Conservation (phyloP, 1,139 yeast species). For the Yamadazyma siamensis region DNA sequence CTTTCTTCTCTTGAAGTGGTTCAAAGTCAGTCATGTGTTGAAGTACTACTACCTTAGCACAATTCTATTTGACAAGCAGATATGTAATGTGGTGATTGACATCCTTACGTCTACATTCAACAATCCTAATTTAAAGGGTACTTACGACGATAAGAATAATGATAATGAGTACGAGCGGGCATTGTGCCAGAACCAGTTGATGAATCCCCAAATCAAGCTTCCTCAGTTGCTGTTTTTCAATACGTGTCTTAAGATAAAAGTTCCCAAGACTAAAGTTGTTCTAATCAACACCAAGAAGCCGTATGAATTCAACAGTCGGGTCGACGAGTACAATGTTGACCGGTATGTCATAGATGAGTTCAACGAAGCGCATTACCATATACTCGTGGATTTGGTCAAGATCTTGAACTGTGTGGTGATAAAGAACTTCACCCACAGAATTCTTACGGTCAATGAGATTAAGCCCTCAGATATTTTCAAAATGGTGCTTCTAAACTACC, state of each 20-base stretch:
- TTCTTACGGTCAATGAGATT: conserved; percentile 51
- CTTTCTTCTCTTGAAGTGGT: conserved; percentile 64
- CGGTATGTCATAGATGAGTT: conserved; percentile 28
- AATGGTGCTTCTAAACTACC: conserved; percentile 45
- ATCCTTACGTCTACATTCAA: conserved; percentile 38
- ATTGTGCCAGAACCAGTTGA: conserved; percentile 35
- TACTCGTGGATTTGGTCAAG: conserved; percentile 42
- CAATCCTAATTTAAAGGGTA: conserved; percentile 30
- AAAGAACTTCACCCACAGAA: conserved; percentile 49
- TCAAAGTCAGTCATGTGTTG: conserved; percentile 69
- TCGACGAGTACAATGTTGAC: conserved; percentile 26
- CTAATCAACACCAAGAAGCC: conserved; percentile 31
- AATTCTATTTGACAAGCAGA: conserved; percentile 71
- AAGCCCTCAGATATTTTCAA: conserved; percentile 52
- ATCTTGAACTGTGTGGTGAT: conserved; percentile 43
- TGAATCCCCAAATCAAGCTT: conserved; percentile 44
- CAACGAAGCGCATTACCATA: conserved; percentile 43
- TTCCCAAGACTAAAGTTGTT: conserved; percentile 15
- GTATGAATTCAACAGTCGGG: conserved; percentile 21
- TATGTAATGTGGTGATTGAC: conserved; percentile 42
- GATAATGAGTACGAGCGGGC: conserved; percentile 33
- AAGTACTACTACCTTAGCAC: conserved; percentile 75
- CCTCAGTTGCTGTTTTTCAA: conserved; percentile 44
- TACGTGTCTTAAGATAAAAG: conserved; percentile 25
- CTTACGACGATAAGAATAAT: conserved; percentile 15